phyloP scores from a whole-genome alignment of 257 asterid genomes.

The Galeopsis tetrahit region DNA sequence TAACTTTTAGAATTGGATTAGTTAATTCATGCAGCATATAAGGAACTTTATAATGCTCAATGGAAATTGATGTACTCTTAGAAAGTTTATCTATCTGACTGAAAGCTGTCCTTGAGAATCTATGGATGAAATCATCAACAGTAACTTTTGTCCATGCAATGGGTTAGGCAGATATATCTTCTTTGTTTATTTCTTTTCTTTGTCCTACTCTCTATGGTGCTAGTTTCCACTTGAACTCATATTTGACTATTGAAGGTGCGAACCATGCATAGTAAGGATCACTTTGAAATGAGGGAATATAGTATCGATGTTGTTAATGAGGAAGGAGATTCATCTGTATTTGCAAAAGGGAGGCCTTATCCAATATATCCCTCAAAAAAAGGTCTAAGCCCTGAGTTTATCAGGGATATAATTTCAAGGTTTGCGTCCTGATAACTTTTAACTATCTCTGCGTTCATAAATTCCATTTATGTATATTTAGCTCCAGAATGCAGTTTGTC shows the following conservation, averaged over 20 bases:
- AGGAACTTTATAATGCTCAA: neutral
- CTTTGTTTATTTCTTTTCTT: neutral
- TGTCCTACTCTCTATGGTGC: neutral
- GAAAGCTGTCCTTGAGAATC: conserved; percentile 5
- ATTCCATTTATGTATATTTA: conserved; percentile 2
- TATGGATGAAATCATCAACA: conserved; percentile 1
- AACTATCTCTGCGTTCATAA: conserved; percentile 29
- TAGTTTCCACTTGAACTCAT: conserved; percentile 19
- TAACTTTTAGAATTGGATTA: conserved; percentile 6
- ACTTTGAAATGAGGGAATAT: conserved; percentile 91
- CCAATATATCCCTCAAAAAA: conserved; percentile 96
- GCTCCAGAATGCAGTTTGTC: conserved; percentile 7
- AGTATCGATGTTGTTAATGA: conserved; percentile 70
- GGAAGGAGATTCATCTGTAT: conserved; percentile 61
- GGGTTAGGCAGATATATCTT: neutral
- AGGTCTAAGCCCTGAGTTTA: conserved; percentile 73
- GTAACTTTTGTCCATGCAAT: neutral
- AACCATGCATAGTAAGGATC: conserved; percentile 62
- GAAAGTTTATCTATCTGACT: neutral
- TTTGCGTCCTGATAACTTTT: conserved; percentile 38
- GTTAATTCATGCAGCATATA: conserved; percentile 4
- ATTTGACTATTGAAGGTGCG: conserved; percentile 66
- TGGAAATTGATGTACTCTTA: conserved; percentile 19
- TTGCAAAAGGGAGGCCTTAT: conserved; percentile 81
- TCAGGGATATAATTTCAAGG: conserved; percentile 84